Base-by-base conservation (phyloP, 1,284 basidiomycete species). In the Melampsora americana region DNA sequence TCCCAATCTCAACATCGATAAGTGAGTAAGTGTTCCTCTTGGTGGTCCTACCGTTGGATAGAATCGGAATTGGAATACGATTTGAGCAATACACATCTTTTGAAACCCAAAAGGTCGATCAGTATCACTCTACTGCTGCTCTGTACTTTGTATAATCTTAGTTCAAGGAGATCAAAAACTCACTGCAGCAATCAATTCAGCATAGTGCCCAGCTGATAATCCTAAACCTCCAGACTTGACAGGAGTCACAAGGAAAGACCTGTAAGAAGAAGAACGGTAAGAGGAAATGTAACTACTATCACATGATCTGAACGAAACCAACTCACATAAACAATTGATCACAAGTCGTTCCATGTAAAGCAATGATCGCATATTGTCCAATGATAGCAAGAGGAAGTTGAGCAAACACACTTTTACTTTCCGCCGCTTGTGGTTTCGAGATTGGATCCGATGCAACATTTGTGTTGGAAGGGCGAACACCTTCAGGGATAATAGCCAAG, bases 31-130 rank as follows among this genome's bases (percentile, higher is more conserved):
- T 50, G 77, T 78, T 35, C 82, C 82, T 20, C 80, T 79, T 6
- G 77, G 78, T 48, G 78, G 74, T 50, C 77, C 79, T 20, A 87
- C 89, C 81, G 83, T 91, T 87, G 92, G 92, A 85, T 93, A 94
- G 60, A 92, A 86, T 81, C 91, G 61, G 69, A 77, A 81, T 74
- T 81, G 80, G 66, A 80, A 81, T 20, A 77, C 79, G 69, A 80
- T 81, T 77, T 75, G 79, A 16, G 77, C 64, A 59, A 68, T 69
- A 59, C 69, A 78, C 77, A 79, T 82, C 66, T 79, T 67, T 44
- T 50, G 32, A 67, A 71, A 62, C 80, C 61, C 75, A 68, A 53
- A 46, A 20, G 35, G n/a, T 71, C 67, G 32, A 59, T 26, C 26
- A 66, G 61, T 48, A 53, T 23, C 56, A 56, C 1, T 64, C 39